phyloP scores from a whole-genome alignment of 2,329 filamentous ascomycete species.

The Gnomoniopsis smithogilvyi region DNA sequence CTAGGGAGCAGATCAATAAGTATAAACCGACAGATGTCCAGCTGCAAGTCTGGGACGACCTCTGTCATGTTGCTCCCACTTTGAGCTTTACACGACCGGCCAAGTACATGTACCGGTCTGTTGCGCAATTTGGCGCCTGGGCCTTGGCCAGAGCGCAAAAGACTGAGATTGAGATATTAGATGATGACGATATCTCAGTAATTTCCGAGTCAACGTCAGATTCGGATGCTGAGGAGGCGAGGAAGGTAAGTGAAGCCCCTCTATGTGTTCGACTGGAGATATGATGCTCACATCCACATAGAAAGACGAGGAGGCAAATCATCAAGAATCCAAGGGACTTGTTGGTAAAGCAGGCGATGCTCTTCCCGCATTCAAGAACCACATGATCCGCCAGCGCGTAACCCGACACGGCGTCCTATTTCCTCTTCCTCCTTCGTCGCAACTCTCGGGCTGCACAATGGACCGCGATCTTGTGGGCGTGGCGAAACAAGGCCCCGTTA shows the following conservation, averaged over 20 bases:
- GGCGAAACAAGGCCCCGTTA: slow-evolving; percentile 74
- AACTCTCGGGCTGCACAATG: slow-evolving; percentile 65
- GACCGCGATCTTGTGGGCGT: slow-evolving; percentile 66
- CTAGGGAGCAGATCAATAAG: slow-evolving; percentile 55
- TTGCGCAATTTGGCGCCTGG: slow-evolving; percentile 94
- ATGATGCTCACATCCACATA: neutral
- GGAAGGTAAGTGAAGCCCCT: slow-evolving; percentile 16
- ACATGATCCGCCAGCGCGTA: slow-evolving; percentile 91
- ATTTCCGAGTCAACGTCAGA: slow-evolving; percentile 59
- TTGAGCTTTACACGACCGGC: slow-evolving; percentile 95
- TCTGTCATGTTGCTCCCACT: slow-evolving; percentile 89
- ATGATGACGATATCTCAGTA: slow-evolving; percentile 73
- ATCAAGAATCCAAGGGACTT: slow-evolving; percentile 26
- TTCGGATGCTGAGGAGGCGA: slow-evolving; percentile 22
- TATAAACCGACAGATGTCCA: slow-evolving; percentile 88
- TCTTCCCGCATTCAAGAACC: slow-evolving; percentile 71
- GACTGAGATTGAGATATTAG: slow-evolving; percentile 73
- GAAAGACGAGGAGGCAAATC: slow-evolving; percentile 21
- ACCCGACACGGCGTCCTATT: slow-evolving; percentile 74
- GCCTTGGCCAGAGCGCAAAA: slow-evolving; percentile 79
- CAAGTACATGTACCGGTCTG: slow-evolving; percentile 90
- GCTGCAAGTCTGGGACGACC: slow-evolving; percentile 91
- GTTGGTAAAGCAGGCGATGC: slow-evolving; percentile 86
- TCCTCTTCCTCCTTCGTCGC: slow-evolving; percentile 59
- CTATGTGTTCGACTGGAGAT: neutral